Base-by-base conservation (phyloP, 108 stramenopile genomes). In the Conticribra weissflogii region DNA sequence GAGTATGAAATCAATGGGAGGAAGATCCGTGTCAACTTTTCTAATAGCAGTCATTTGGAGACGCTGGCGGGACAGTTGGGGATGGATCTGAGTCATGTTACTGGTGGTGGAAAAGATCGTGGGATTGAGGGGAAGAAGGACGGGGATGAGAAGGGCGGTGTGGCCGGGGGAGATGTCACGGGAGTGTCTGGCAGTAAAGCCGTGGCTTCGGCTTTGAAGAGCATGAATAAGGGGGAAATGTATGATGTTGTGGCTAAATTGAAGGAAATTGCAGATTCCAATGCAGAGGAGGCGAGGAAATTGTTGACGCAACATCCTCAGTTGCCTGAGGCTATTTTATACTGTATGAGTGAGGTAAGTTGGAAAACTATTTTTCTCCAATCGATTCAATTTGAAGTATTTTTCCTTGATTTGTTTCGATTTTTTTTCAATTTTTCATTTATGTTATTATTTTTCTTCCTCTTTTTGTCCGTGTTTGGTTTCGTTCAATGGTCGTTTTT, bases 1-100 rank as follows among this genome's bases (percentile, higher is more conserved):
- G 95, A 93, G 36, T 93, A 92, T 68, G 98, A 97, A 69, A 81
- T 97, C 29, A 97, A 97, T 73, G 96, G 96, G 3, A 80, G 98
- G 53, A 85, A 86, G 48, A 65, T 98, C 9, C 88, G 96, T 3
- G 96, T 97, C 19, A 98, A 97, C 65, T 98, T 92, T 59, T 93
- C 91, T 55, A 96, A 95, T 74, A 92, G 88, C 55, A 83, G 83
- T 31, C 95, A 95, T 69, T 76, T 96, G 59, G 96, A 95, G 62
- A 90, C 79, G 8, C 62, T 93, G 82, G 93, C 93, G 3, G 83
- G 81, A n/a, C 85, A 90, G 74, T 71, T 95, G 44, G 93, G 96
- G n/a, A 93, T 96, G 92, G 92, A 93, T 67, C 62, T 94, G 60
- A 82, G 86, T 21, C 33, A 76, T 61, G 54, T 65, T 45, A 50